Percentiles rank a stretch among this genome's conserved stretches.
phyloP scores from a whole-genome alignment of 495 filamentous ascomycete species.

The Penicillium ochrochloron region DNA sequence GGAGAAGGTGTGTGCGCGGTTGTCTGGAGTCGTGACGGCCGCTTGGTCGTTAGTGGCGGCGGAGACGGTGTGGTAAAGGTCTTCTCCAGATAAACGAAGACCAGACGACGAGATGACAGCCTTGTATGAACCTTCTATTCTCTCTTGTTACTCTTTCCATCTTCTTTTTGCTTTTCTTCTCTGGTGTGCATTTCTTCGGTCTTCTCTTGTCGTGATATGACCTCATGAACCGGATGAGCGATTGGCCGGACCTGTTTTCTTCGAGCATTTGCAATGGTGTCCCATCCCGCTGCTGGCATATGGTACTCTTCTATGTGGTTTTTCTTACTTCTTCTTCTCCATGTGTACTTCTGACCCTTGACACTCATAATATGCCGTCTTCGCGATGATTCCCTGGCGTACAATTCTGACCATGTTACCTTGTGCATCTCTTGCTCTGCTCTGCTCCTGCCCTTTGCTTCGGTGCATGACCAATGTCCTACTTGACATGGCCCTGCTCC shows the following conservation, averaged over 20 bases:
- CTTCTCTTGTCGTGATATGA: conserved; percentile 37
- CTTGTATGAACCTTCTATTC: conserved; percentile 42
- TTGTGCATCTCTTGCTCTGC: conserved; percentile 19
- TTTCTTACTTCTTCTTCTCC: conserved; percentile 29
- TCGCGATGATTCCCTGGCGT: conserved; percentile 36
- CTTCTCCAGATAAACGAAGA: conserved; percentile 65
- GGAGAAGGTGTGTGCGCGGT: conserved; percentile 93
- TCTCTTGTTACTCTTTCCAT: conserved; percentile 17
- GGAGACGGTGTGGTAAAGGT: conserved; percentile 98
- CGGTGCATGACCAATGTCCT: conserved; percentile 20
- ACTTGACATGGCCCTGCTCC: conserved; percentile 11
- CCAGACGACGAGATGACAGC: conserved; percentile 32
- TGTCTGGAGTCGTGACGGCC: conserved; percentile 91
- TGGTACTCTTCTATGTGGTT: conserved; percentile 40
- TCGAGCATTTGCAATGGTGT: conserved; percentile 52
- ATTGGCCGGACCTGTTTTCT: conserved; percentile 43
- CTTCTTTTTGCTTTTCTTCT: conserved; percentile 29
- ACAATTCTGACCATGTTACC: conserved; percentile 28
- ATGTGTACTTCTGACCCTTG: conserved; percentile 35
- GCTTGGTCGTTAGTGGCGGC: conserved; percentile 91
- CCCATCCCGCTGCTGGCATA: conserved; percentile 41
- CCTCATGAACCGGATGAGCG: conserved; percentile 50
- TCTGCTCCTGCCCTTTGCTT: conserved; percentile 18
- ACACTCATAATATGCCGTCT: conserved; percentile 32
- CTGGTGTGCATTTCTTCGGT: conserved; percentile 28